These are phyloP conservation scores for Dipteronia sinensis DNA, from an alignment of 345 rosid genomes.

Conservation along the genomic window DNA sequence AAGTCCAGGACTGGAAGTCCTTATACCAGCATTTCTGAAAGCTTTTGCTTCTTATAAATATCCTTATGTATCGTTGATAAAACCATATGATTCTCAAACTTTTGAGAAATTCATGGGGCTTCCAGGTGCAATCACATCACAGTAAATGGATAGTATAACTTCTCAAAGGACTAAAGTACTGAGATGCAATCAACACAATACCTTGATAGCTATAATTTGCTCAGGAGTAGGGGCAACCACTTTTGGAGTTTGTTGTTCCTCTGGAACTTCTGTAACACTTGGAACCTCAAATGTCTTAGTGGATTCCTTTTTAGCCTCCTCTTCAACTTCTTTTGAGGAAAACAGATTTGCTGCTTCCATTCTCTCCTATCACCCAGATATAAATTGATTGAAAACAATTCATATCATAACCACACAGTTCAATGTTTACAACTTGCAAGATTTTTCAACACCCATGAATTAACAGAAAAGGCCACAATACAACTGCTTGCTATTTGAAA, in stretches of 20 bases:
- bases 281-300: constrained; percentile 58
- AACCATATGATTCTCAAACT: constrained; percentile 1
- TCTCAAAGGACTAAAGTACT: background rate
- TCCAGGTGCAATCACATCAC: background rate
- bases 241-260: constrained; percentile 64
- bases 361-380: constrained; percentile 75
- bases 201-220: constrained; percentile 97
- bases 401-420: background rate
- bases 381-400: background rate
- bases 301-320: constrained; percentile 70
- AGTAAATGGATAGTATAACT: background rate
- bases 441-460: background rate
- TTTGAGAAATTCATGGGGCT: background rate
- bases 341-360: constrained; percentile 78
- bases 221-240: constrained; percentile 92
- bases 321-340: constrained; percentile 91
- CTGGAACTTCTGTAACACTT: constrained; percentile 52
- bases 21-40: background rate
- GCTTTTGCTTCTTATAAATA: background rate
- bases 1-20: background rate
- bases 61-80: background rate
- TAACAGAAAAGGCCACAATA: background rate
- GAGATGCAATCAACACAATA: constrained; percentile 27
- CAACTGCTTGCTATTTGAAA: background rate
- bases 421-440: background rate